Evolutionary conservation across 176 grass and related monocot genomes (phyloP), one percentile per base, ranked within the genome.

Genomic region (sorghum (Sorghum bicolor)): DNA sequence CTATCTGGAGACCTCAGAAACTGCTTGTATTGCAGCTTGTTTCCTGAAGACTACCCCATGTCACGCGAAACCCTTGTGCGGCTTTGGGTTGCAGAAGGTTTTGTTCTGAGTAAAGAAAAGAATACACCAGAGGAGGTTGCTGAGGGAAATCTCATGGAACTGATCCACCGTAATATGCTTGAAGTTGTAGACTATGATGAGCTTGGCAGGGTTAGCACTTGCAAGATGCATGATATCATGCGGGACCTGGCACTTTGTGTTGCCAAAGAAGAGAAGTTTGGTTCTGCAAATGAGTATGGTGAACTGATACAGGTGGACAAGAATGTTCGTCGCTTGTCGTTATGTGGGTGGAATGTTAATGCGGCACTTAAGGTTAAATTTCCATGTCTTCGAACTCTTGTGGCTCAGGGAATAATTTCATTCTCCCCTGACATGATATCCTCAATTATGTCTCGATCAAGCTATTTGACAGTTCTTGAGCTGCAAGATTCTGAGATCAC

Each of bases 61-160:
- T 33, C 33, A 78, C 84, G 90, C 14, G 87, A 88, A 39, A 82
- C 63, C 68, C 44, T 92, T 39, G 65, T 92, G 30, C 68, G 90
- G 90, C n/a, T 88, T 19, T 92, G 81, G 90, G 66, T 92, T 17
- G 90, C 86, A 48, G 90, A 92, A 58, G 86, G 86, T 4, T 86
- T 92, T 32, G 86, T 88, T n/a, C 50, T 73, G 22, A 52, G 76
- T 10, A 88, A 26, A 43, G 77, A 79, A 67, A 45, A 55, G 24
- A 82, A 66, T 20, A 82, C 90, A 44, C 71, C 85, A 60, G 90
- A 92, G 67, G 79, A 92, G 11, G 77, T 92, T 41, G 90, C 86
- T 36, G 72, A 86, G 73, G 86, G 77, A 10, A 86, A 89, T 67
- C 72, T 88, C 41, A 79, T 78, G 14, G 86, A 88, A 70, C 57